Conservation (phyloP, 2,329 filamentous ascomycete species). For the Lecanicillium sp. region DNA sequence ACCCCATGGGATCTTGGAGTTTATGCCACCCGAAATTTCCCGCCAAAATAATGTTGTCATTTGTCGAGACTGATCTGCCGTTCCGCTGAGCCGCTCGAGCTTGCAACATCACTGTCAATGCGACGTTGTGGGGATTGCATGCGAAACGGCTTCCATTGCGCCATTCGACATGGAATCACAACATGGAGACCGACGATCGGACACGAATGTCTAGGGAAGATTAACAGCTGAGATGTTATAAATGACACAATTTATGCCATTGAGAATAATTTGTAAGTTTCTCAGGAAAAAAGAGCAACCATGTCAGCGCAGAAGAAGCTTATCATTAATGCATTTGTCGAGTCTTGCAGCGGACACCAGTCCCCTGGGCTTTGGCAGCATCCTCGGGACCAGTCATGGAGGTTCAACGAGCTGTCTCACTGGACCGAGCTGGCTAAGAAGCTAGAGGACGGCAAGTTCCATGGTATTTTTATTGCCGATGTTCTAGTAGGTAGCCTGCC, state of each 20-base stretch:
- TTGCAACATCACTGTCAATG: background rate
- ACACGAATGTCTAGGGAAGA: too few relatives aligned
- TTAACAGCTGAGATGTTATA: too few relatives aligned
- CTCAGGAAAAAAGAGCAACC: too few relatives aligned
- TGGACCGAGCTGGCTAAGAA: conserved; percentile 51
- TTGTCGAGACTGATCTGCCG: background rate
- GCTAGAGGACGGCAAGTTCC: conserved; percentile 47
- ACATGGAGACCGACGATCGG: background rate
- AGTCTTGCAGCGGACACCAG: conserved; percentile 38
- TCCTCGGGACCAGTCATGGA: conserved; percentile 54
- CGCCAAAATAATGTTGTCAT: background rate
- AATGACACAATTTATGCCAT: background rate
- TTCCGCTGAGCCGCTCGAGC: background rate
- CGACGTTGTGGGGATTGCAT: conserved; percentile 2
- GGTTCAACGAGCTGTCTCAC: conserved; percentile 55
- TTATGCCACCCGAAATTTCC: background rate
- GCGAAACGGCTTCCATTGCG: background rate
- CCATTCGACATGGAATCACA: background rate
- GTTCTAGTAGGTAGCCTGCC: conserved; percentile 31
- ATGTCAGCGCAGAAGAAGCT: conserved; percentile 24
- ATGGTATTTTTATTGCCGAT: conserved; percentile 62
- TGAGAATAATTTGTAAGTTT: background rate
- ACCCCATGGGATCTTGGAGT: background rate
- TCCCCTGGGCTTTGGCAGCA: conserved; percentile 50
- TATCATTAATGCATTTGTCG: conserved; percentile 38